These are phyloP conservation scores for Astragalus glycyphyllos DNA, from an alignment of 306 rosid species.

Conservation along the genomic window DNA sequence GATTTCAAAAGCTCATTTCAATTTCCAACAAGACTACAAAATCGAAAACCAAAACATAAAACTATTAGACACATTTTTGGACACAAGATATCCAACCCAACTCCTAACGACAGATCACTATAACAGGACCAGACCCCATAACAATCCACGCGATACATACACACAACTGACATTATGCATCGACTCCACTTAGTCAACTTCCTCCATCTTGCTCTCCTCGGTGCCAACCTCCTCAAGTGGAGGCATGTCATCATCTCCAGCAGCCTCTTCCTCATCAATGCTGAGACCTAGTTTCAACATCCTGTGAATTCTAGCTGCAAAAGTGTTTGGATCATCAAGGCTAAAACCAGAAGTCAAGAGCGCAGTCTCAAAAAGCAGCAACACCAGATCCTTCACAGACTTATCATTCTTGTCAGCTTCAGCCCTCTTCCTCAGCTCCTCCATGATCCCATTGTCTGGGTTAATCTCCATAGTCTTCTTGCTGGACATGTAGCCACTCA, in stretches of 20 bases:
- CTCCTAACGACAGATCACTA: too few relatives aligned
- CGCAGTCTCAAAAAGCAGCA: slow-evolving; percentile 61
- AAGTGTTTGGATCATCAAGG: slow-evolving; percentile 65
- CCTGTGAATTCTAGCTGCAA: slow-evolving; percentile 59
- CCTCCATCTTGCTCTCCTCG: slow-evolving; percentile 75
- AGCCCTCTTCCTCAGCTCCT: slow-evolving; percentile 68
- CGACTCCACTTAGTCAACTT: slow-evolving; percentile 48
- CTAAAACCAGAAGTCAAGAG: slow-evolving; percentile 66
- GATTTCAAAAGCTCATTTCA: too few relatives aligned
- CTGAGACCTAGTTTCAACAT: slow-evolving; percentile 67
- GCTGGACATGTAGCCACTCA: slow-evolving; percentile 65
- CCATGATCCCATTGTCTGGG: slow-evolving; percentile 73
- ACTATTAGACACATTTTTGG: too few relatives aligned
- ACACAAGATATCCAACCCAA: too few relatives aligned
- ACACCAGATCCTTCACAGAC: slow-evolving; percentile 57
- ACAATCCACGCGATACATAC: too few relatives aligned
- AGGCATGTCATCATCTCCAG: slow-evolving; percentile 64
- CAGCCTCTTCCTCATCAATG: slow-evolving; percentile 52
- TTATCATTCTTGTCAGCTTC: slow-evolving; percentile 62
- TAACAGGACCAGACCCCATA: too few relatives aligned
- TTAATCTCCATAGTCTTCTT: slow-evolving; percentile 77
- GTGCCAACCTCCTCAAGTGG: slow-evolving; percentile 57
- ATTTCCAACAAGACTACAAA: too few relatives aligned
- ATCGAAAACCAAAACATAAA: too few relatives aligned
- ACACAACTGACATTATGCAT: too few relatives aligned